Percentiles rank a stretch among this genome's conserved stretches.
These are phyloP conservation scores for Allium fistulosum DNA, from an alignment of 106 monocot species.

Conservation along the genomic window DNA sequence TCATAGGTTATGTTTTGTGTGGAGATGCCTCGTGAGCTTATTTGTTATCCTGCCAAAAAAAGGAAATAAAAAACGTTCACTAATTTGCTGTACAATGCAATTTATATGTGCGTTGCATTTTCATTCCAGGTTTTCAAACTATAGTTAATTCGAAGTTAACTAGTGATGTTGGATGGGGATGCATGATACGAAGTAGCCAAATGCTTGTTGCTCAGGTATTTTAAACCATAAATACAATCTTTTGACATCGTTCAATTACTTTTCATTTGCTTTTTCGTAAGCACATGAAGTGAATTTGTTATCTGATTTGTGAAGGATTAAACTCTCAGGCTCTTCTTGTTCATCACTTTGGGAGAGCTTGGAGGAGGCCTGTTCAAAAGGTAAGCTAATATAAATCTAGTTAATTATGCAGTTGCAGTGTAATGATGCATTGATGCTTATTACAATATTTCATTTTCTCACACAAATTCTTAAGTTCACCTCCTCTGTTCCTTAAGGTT, in stretches of 20 bases:
- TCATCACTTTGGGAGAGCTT: conserved; percentile 85
- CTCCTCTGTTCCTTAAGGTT: too few relatives aligned
- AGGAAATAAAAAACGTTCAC: background rate
- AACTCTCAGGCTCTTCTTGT: conserved; percentile 59
- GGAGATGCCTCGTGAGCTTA: too few relatives aligned
- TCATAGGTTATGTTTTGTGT: background rate
- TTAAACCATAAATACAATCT: background rate
- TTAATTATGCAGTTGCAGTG: background rate
- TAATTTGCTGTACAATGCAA: too few relatives aligned
- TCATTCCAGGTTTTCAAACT: conserved; percentile 68
- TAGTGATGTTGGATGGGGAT: conserved; percentile 97
- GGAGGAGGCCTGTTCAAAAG: conserved; percentile 76
- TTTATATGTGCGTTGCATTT: background rate
- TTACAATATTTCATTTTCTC: too few relatives aligned
- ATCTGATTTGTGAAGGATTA: background rate
- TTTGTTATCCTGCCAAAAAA: too few relatives aligned
- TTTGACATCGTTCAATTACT: background rate
- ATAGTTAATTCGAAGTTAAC: conserved; percentile 64
- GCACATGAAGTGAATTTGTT: background rate
- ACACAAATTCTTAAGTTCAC: too few relatives aligned
- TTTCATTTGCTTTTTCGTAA: background rate
- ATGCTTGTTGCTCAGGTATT: conserved; percentile 97
- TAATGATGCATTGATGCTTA: background rate
- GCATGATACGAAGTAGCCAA: conserved; percentile 99
- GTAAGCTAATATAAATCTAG: conserved; percentile 28